Base-by-base conservation (phyloP, 257 asterid species). In the Leptodermis oblonga region DNA sequence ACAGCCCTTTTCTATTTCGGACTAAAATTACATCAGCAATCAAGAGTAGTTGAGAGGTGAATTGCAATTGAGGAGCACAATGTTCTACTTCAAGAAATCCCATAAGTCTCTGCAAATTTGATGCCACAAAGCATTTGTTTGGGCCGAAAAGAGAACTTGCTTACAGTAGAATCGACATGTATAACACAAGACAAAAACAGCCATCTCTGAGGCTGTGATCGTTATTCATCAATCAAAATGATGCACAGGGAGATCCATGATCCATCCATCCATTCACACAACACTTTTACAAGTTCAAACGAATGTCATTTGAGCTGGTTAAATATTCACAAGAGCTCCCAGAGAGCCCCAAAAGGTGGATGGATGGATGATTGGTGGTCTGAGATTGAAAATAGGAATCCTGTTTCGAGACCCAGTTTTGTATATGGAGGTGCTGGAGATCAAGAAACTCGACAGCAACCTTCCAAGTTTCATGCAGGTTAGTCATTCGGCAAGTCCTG, bases 291-390 rank as follows among this genome's bases (percentile, higher is more conserved):
- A 25, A 6, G 64, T 41, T 37, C 43, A 33, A 28, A 39, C 23
- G 28, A 43, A 13, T 23, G 4, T 17, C 31, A 12, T 23, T 43
- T 10, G 12, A 23, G 39, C 39, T 7, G 61, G 62, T 86, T 78
- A 60, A n/a, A 58, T 62, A 77, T 67, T 72, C 77, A 72, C 74
- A 77, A 7, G 14, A 31, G 68, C 56, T 43, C 77, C 31, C 30
- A 10, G 18, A 36, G 51, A 77, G 68, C 74, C 33, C n/a, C 46
- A 17, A 28, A 12, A 5, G 34, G 6, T 15, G 11, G 26, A 31
- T 48, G 34, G 66, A 64, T 48, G 43, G 66, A 70, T 37, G 34
- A 48, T 46, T 71, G 39, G 42, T 6, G 10, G 33, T 7, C 42
- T 25, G 17, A 28, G 51, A 56, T 39, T 39, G 23, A 51, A 15